phyloP scores from a whole-genome alignment of 805 yeast species.

The Kazachstania taianensis region DNA sequence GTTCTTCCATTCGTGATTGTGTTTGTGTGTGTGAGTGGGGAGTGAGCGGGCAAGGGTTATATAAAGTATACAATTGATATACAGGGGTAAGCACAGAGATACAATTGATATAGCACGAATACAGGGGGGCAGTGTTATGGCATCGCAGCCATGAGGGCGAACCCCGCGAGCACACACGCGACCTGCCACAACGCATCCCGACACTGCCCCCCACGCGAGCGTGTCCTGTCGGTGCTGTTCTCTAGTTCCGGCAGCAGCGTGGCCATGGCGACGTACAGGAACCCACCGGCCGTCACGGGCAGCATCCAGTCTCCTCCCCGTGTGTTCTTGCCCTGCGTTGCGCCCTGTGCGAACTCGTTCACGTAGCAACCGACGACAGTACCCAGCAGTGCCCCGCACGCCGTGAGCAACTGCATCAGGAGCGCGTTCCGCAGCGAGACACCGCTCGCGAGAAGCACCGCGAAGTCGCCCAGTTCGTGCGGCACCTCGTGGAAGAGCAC shows the following conservation, averaged over 20 bases:
- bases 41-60: neutral
- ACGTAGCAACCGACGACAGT: conserved; percentile 53
- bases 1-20: conserved; percentile 7
- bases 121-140: too few relatives aligned
- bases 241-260: conserved; percentile 69
- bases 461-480: conserved; percentile 75
- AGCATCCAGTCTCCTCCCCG: conserved; percentile 30
- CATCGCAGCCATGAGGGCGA: conserved; percentile 1
- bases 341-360: conserved; percentile 26
- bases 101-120: too few relatives aligned
- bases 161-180: neutral
- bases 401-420: conserved; percentile 56
- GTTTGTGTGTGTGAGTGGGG: neutral
- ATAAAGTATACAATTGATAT: too few relatives aligned
- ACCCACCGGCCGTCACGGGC: conserved; percentile 72
- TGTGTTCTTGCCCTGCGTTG: too few relatives aligned
- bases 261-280: conserved; percentile 60
- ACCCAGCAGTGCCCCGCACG: conserved; percentile 55
- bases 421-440: conserved; percentile 56
- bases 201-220: neutral
- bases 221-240: neutral
- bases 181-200: neutral
- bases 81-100: too few relatives aligned
- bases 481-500: conserved; percentile 72
- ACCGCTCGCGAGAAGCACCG: conserved; percentile 54